Percentiles rank a stretch among this genome's conserved stretches.
Conservation (phyloP, 345 rosid species). For the Arabidopsis suecica region DNA sequence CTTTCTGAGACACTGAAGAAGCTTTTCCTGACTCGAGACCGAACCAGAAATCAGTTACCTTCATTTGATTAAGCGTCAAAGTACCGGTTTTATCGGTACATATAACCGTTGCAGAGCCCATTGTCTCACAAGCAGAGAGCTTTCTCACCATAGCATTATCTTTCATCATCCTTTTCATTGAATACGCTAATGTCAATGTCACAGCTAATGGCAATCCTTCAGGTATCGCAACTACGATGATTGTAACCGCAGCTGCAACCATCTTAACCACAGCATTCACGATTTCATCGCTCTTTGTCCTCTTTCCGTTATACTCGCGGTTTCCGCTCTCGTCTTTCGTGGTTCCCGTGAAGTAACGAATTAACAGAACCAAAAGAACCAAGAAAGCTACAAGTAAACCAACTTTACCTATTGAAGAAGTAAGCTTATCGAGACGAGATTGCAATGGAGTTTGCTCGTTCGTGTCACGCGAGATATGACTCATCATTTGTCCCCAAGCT, state of each 20-base stretch:
- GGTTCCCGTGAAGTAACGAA: slow-evolving; percentile 76
- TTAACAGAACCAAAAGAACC: slow-evolving; percentile 61
- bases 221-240: slow-evolving; percentile 87
- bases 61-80: slow-evolving; percentile 74
- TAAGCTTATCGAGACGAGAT: slow-evolving; percentile 64
- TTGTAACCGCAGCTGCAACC: slow-evolving; percentile 75
- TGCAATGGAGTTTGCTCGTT: slow-evolving; percentile 74
- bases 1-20: slow-evolving; percentile 39
- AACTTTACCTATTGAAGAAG: slow-evolving; percentile 65
- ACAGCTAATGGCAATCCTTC: slow-evolving; percentile 87
- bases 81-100: slow-evolving; percentile 88
- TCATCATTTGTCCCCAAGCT: slow-evolving; percentile 79
- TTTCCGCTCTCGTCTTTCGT: slow-evolving; percentile 62
- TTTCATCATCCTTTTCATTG: slow-evolving; percentile 82
- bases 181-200: slow-evolving; percentile 76
- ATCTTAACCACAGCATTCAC: slow-evolving; percentile 63
- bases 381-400: slow-evolving; percentile 69
- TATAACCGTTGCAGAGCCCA: slow-evolving; percentile 82
- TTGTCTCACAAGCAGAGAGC: slow-evolving; percentile 82
- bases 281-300: slow-evolving; percentile 55
- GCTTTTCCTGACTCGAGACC: slow-evolving; percentile 50
- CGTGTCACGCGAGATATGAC: slow-evolving; percentile 52
- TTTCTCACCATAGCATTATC: slow-evolving; percentile 88
- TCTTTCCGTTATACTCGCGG: slow-evolving; percentile 51
- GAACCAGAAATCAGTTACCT: slow-evolving; percentile 65